Evolutionary conservation across 345 rosid genomes (phyloP), one percentile per base, ranked within the genome.

Genomic region (Populus davidiana): DNA sequence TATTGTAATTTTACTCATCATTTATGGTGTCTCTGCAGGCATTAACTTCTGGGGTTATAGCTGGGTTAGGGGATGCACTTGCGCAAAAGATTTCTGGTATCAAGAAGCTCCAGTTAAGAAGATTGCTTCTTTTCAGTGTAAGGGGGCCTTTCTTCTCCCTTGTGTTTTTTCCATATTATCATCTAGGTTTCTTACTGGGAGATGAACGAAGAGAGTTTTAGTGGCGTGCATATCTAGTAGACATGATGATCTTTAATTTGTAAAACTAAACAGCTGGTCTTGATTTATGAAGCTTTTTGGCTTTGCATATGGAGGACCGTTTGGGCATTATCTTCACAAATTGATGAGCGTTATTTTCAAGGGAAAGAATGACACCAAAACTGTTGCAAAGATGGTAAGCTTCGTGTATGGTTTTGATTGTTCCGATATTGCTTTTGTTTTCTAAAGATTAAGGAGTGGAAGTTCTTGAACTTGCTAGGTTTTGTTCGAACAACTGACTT

Each of bases 61-160:
- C 93, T 74, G 99, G 97, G 33, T 84, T 82, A 17, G 92, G 98
- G 81, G 97, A 92, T 82, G 81, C 86, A 3, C 79, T 93, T 76
- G 98, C 99, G 74, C 99, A 93, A 73, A 95, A 91, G 87, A 91
- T 95, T 79, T 86, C 92, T 69, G 99, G 97, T 82, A 71, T 85
- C 81, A 90, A 91, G 80, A 83, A 62, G 84, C 84, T 95, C 80
- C 97, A 93, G 75, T 61, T 93, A 27, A 85, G 89, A 76, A 88
- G 97, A 80, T 54, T 92, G 80, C 84, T 95, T 76, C 93, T 95
- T 38, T 78, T 92, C 66, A 81, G 86, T 97, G 97, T 91, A 76
- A 20, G 78, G 83, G 85, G 76, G 79, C 75, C 69, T 66, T 78
- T 67, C 14, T 20, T 8, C 6, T 23, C 21, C 43, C 5, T 13